A percentile compares a stretch with the other conserved stretches of the same genome.
Evolutionary conservation across 257 asterid genomes (phyloP).

Genomic region (Ehretia macrophylla): DNA sequence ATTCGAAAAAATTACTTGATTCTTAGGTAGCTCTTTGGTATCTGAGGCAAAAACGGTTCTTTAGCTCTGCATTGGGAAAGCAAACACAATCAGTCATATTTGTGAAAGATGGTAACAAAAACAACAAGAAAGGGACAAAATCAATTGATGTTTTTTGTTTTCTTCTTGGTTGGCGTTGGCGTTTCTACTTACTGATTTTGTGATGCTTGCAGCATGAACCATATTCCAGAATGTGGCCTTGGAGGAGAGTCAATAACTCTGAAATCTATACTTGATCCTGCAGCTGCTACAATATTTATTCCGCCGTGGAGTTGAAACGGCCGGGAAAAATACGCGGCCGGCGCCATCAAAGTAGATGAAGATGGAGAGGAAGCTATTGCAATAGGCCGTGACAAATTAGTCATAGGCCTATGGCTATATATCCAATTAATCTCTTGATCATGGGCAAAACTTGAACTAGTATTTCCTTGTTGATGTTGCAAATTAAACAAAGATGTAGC

Average conservation of each 20-base stretch:
- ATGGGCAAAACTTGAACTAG: slow-evolving; percentile 23
- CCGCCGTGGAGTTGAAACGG: slow-evolving; percentile 46
- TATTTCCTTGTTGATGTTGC: slow-evolving; percentile 23
- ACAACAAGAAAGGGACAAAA: neutral
- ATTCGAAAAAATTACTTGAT: slow-evolving; percentile 52
- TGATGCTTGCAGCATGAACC: slow-evolving; percentile 82
- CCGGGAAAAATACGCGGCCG: slow-evolving; percentile 33
- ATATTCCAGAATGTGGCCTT: slow-evolving; percentile 79
- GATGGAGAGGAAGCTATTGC: slow-evolving; percentile 12
- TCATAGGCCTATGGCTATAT: slow-evolving; percentile 5
- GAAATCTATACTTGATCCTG: slow-evolving; percentile 39
- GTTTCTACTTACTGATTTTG: slow-evolving; percentile 59
- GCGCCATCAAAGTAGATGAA: slow-evolving; percentile 17
- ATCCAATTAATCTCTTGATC: slow-evolving; percentile 44
- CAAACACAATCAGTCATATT: slow-evolving; percentile 5
- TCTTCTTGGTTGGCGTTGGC: too few relatives aligned
- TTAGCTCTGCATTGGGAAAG: slow-evolving; percentile 50
- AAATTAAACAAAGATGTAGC: slow-evolving; percentile 26
- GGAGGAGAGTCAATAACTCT: slow-evolving; percentile 76
- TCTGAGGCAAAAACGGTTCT: slow-evolving; percentile 84
- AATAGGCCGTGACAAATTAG: slow-evolving; percentile 23
- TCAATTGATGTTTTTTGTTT: neutral
- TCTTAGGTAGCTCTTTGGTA: slow-evolving; percentile 88
- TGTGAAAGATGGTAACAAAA: slow-evolving; percentile 3
- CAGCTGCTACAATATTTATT: too few relatives aligned